Evolutionary conservation across 2,329 filamentous ascomycete species (phyloP).

Genomic region (Epicoccum sorghinum): DNA sequence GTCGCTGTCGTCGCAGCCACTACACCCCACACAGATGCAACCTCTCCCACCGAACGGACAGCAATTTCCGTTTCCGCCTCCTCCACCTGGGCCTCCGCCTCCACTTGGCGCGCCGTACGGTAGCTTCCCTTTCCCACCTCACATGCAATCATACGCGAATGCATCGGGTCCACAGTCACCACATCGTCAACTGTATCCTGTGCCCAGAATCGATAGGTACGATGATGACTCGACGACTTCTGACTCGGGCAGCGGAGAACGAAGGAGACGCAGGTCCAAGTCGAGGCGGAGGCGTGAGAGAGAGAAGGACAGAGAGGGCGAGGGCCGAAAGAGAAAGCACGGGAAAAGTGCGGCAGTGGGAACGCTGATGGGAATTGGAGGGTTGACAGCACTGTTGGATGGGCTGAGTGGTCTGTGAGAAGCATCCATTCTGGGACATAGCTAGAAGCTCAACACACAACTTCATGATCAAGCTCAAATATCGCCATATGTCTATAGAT

Average conservation of each 20-base stretch:
- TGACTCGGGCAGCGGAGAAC: constrained; percentile 31
- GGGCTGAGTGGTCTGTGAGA: constrained; percentile 27
- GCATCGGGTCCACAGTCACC: constrained; percentile 22
- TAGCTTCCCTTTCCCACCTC: constrained; percentile 7
- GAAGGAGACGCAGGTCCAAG: constrained; percentile 24
- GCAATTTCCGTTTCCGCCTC: constrained; percentile 9
- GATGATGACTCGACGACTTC: constrained; percentile 30
- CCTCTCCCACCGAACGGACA: neutral
- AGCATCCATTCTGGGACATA: too few relatives aligned
- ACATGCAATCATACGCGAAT: constrained; percentile 15
- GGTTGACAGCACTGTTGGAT: constrained; percentile 47
- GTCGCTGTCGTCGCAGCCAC: constrained; percentile 7
- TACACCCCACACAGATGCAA: constrained; percentile 8
- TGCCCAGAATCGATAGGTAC: constrained; percentile 13
- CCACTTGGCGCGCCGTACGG: constrained; percentile 9
- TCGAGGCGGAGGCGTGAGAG: constrained; percentile 14
- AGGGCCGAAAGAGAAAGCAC: constrained; percentile 28
- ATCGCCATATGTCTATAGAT: neutral
- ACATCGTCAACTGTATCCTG: constrained; percentile 20
- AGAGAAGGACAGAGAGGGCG: constrained; percentile 16
- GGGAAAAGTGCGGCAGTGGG: constrained; percentile 38
- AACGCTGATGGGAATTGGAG: constrained; percentile 45
- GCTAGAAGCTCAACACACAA: neutral
- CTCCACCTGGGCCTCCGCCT: constrained; percentile 12
- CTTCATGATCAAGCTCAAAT: constrained; percentile 3